Base-by-base conservation (phyloP, 805 yeast species). In the Ogataea zsoltii region DNA sequence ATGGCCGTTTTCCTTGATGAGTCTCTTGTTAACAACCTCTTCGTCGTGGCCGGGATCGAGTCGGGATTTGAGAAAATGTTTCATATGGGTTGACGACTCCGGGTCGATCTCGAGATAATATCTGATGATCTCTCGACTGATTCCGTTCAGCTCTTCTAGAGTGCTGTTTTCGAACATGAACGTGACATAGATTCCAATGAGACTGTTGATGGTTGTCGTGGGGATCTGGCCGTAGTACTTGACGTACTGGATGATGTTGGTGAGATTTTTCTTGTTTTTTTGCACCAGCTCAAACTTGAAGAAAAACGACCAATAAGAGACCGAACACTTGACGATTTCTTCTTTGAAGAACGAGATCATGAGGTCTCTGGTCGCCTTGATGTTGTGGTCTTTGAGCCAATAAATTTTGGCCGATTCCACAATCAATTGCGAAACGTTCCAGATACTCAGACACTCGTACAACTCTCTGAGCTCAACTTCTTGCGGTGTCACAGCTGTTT, bases 241-340 rank as follows among this genome's bases (percentile, higher is more conserved):
- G 28, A 84, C 56, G 32, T 74, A 69, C 14, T 67, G 60, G 11
- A 81, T 65, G 13, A 83, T 66, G 34, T 65, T 69, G 16, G 70
- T 63, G 19, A 83, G 50, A 48, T 78, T 76, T 19, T 59, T 58
- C 25, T 70, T 64, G 48, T 81, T 80, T 15, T 69, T 63, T 38
- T 68, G 68, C 1, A 54, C 42, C 17, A 70, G 71, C 49, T 83
- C 85, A 54, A 76, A 80, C 38, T 77, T 76, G 49, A 83, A 72
- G 48, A 66, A 80, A 32, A 74, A 71, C 10, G 63, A 57, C 90
- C 90, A 85, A 54, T 82, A 85, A 16, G 70, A 55, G 4, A 63
- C 62, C 1, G 80, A 75, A 5, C 65, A 56, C 35, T 63, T 63
- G 12, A 82, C 56, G 3, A 65, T 56, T 1, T 57, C 51, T 26